These are phyloP conservation scores for Amaranthus tricolor DNA, from an alignment of 179 eudicot genomes.

Conservation along the genomic window DNA sequence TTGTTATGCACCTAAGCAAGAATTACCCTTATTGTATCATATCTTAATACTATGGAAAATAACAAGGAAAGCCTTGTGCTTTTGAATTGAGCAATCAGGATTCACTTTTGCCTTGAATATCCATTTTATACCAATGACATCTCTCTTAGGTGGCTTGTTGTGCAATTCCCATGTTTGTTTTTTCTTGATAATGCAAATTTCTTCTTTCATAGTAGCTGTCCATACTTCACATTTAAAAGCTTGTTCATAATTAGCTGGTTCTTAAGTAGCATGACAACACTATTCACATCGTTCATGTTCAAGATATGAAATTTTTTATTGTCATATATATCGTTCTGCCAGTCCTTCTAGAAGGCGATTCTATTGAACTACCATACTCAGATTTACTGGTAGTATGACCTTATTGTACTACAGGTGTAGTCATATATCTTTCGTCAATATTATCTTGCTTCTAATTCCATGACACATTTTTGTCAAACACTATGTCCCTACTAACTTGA, in stretches of 20 bases:
- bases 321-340: neutral
- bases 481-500: neutral
- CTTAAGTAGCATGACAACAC: neutral
- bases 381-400: neutral
- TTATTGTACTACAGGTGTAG: neutral
- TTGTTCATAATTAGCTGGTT: too few species aligned
- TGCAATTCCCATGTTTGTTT: slow-evolving; percentile 1
- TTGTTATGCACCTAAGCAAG: neutral
- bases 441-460: slow-evolving; percentile 17
- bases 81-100: neutral
- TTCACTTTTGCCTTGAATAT: neutral
- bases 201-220: neutral
- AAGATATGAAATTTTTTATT: too few species aligned
- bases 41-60: neutral
- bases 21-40: neutral
- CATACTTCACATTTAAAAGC: neutral
- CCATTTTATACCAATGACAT: neutral
- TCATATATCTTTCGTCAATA: neutral
- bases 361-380: neutral
- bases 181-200: neutral
- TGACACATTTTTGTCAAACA: slow-evolving; percentile 2
- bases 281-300: neutral
- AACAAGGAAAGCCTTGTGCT: neutral
- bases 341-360: neutral
- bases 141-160: neutral